Evolutionary conservation across 371 early-diverging fungal genomes (phyloP).

Genomic region (Neoconidiobolus thromboides): DNA sequence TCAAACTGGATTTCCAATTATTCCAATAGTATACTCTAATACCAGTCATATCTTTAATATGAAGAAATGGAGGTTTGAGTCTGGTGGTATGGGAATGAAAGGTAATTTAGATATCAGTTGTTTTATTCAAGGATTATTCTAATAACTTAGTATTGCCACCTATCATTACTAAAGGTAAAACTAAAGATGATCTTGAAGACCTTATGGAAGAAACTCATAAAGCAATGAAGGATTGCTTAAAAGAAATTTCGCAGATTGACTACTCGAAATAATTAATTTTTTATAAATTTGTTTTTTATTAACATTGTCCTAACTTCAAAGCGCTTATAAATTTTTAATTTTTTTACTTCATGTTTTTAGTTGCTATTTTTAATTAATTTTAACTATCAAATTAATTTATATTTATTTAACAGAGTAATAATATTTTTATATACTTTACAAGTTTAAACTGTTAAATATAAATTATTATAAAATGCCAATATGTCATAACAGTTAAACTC

Average conservation of each 20-base stretch:
- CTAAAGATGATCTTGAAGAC: conserved; percentile 19
- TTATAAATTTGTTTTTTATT: too few relatives aligned
- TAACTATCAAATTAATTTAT: too few relatives aligned
- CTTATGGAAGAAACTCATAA: neutral
- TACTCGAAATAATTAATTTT: neutral
- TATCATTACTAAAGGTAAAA: conserved; percentile 38
- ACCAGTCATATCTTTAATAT: conserved; percentile 53
- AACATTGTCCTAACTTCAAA: too few relatives aligned
- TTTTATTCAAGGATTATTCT: neutral
- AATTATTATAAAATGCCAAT: too few relatives aligned
- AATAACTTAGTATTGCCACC: conserved; percentile 41
- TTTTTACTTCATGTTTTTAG: too few relatives aligned
- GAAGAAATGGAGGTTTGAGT: conserved; percentile 29
- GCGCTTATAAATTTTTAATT: too few relatives aligned
- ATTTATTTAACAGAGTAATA: too few relatives aligned
- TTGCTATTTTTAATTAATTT: too few relatives aligned
- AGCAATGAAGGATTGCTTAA: neutral
- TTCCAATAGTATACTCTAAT: conserved; percentile 75
- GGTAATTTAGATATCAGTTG: conserved; percentile 15
- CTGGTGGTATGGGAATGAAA: conserved; percentile 53
- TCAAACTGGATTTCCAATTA: conserved; percentile 65
- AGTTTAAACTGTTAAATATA: too few relatives aligned
- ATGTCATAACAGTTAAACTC: too few relatives aligned
- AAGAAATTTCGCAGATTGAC: neutral
- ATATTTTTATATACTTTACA: too few relatives aligned